A percentile compares a stretch with the other conserved stretches of the same genome.
Evolutionary conservation across 495 filamentous ascomycete species (phyloP).

Genomic region (Daldinia loculata): DNA sequence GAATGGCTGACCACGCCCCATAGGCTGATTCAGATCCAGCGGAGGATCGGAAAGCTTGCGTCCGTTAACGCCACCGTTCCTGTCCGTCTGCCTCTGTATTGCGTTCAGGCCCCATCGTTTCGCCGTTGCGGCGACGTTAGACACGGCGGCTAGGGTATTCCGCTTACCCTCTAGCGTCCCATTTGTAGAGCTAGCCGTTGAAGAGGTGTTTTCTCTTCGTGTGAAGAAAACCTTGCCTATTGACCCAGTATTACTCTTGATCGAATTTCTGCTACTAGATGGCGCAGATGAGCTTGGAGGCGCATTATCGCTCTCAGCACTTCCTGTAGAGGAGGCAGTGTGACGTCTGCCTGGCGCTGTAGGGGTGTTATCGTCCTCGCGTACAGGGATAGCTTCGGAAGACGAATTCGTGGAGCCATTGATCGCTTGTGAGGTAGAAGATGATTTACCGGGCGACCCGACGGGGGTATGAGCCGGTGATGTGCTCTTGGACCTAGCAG

Average conservation of each 20-base stretch:
- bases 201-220: slow-evolving; percentile 48
- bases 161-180: slow-evolving; percentile 49
- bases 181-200: slow-evolving; percentile 33
- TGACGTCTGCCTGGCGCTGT: slow-evolving; percentile 51
- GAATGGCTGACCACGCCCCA: slow-evolving; percentile 77
- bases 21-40: slow-evolving; percentile 68
- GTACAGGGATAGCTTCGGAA: slow-evolving; percentile 41
- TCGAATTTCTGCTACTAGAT: slow-evolving; percentile 48
- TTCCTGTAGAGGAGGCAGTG: slow-evolving; percentile 52
- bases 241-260: slow-evolving; percentile 50
- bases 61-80: slow-evolving; percentile 35
- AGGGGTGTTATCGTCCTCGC: slow-evolving; percentile 23
- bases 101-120: slow-evolving; percentile 86
- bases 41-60: slow-evolving; percentile 41
- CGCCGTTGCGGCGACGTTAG: slow-evolving; percentile 77
- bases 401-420: slow-evolving; percentile 53
- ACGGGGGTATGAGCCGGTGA: slow-evolving; percentile 64
- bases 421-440: slow-evolving; percentile 36
- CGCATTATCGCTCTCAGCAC: slow-evolving; percentile 37
- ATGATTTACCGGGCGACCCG: slow-evolving; percentile 59
- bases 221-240: slow-evolving; percentile 51
- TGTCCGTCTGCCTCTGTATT: slow-evolving; percentile 64
- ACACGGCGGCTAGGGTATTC: slow-evolving; percentile 65
- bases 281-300: slow-evolving; percentile 45
- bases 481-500: slow-evolving; percentile 64